phyloP scores from a whole-genome alignment of 2,329 filamentous ascomycete species.

The Cladophialophora carrionii region DNA sequence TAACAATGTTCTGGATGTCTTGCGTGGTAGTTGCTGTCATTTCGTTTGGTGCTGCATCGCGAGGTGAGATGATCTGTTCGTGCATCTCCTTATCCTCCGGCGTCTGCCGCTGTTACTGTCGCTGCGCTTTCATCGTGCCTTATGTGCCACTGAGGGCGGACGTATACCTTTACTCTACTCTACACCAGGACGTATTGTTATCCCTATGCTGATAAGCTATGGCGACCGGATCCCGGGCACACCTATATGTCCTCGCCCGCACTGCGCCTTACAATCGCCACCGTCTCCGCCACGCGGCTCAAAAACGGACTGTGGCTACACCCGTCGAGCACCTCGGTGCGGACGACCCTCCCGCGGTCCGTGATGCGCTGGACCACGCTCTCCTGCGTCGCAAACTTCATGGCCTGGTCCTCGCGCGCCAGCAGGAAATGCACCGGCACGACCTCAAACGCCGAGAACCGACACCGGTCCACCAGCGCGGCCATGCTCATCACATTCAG shows the following conservation, averaged over 20 bases:
- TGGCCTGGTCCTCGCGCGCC: conserved; percentile 13
- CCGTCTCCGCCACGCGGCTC: conserved; percentile 20
- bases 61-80: too few relatives aligned
- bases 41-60: too few relatives aligned
- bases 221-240: too few relatives aligned
- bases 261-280: conserved; percentile 21
- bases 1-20: too few relatives aligned
- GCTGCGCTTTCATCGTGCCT: too few relatives aligned
- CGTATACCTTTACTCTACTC: too few relatives aligned
- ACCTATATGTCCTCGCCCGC: conserved; percentile 17
- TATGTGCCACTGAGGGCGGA: too few relatives aligned
- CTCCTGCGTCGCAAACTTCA: conserved; percentile 16
- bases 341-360: background rate
- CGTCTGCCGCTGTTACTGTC: too few relatives aligned
- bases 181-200: too few relatives aligned
- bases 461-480: conserved; percentile 10
- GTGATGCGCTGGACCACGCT: conserved; percentile 1
- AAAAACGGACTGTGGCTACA: conserved; percentile 21
- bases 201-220: too few relatives aligned
- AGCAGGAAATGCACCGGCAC: conserved; percentile 23
- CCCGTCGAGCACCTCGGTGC: conserved; percentile 19
- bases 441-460: conserved; percentile 17
- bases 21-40: too few relatives aligned
- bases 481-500: conserved; percentile 11
- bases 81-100: too few relatives aligned